Percentiles rank a stretch among this genome's conserved stretches.
Evolutionary conservation across 2,329 filamentous ascomycete genomes (phyloP).

Genomic region (Apiospora sp.): DNA sequence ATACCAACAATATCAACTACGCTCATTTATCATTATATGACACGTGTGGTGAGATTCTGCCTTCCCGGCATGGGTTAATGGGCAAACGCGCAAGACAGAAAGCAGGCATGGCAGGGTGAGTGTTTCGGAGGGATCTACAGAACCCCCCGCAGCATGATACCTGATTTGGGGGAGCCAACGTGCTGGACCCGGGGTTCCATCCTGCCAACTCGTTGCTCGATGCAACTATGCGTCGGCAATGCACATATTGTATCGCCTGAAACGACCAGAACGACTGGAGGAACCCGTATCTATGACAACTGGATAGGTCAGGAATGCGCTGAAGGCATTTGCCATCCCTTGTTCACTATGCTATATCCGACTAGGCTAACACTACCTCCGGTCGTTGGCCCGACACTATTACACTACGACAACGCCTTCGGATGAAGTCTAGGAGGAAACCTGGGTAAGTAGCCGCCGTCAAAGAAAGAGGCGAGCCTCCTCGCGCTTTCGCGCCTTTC

Average conservation of each 20-base stretch:
- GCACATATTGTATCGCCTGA: neutral
- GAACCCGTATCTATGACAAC: neutral
- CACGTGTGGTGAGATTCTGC: too few relatives aligned
- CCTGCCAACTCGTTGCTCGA: neutral
- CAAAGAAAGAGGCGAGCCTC: neutral
- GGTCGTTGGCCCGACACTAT: neutral
- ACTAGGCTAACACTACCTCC: neutral
- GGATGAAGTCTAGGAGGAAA: neutral
- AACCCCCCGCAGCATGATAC: neutral
- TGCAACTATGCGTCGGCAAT: neutral
- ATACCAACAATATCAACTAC: too few relatives aligned
- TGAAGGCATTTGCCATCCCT: neutral
- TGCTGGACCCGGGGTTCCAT: neutral
- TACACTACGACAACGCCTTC: neutral
- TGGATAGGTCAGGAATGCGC: neutral
- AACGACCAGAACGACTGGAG: neutral
- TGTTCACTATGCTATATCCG: neutral
- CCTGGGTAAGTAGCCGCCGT: neutral
- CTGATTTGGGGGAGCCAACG: neutral
- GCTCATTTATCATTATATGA: too few relatives aligned
- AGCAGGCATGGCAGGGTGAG: neutral
- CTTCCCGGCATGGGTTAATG: neutral
- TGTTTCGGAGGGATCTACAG: neutral
- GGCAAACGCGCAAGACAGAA: neutral
- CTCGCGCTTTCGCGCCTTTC: conserved; percentile 9